These are phyloP conservation scores for Pulveroboletus frians DNA, from an alignment of 768 basidiomycete genomes.

Conservation along the genomic window DNA sequence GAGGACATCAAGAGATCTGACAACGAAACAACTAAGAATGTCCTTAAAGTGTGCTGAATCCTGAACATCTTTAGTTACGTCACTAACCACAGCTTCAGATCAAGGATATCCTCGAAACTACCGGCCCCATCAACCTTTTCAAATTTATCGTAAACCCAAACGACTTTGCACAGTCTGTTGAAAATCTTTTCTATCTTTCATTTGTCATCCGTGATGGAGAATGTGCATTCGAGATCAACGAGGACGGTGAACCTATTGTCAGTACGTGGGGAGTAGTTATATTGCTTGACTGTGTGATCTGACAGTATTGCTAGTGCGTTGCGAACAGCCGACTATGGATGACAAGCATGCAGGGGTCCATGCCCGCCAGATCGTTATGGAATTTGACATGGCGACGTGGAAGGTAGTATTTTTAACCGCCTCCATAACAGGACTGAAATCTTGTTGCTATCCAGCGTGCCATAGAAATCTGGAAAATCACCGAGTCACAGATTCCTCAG, in stretches of 20 bases:
- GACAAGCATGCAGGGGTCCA: conserved; percentile 60
- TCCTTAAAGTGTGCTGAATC: conserved; percentile 51
- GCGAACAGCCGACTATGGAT: conserved; percentile 57
- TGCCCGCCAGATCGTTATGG: conserved; percentile 84
- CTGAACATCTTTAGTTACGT: not conserved
- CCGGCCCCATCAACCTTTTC: conserved; percentile 71
- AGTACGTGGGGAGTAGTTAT: conserved; percentile 43
- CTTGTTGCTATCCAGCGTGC: conserved; percentile 53
- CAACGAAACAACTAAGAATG: conserved; percentile 89
- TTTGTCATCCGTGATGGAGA: conserved; percentile 87
- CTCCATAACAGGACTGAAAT: not conserved
- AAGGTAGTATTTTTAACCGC: conserved; percentile 42
- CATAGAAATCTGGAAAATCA: conserved; percentile 82
- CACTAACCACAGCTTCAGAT: conserved; percentile 42
- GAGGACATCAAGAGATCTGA: conserved; percentile 78
- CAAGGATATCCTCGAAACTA: conserved; percentile 48
- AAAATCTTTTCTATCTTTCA: conserved; percentile 93
- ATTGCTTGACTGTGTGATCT: not conserved
- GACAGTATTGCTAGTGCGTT: conserved; percentile 41
- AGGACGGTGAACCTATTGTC: conserved; percentile 68
- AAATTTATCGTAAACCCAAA: conserved; percentile 84
- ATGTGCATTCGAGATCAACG: conserved; percentile 64
- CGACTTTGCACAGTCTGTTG: conserved; percentile 89
- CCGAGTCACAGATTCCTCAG: conserved; percentile 67
- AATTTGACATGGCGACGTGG: conserved; percentile 91